Conservation (phyloP, 164 flowering plant species). For the Sedum album region DNA sequence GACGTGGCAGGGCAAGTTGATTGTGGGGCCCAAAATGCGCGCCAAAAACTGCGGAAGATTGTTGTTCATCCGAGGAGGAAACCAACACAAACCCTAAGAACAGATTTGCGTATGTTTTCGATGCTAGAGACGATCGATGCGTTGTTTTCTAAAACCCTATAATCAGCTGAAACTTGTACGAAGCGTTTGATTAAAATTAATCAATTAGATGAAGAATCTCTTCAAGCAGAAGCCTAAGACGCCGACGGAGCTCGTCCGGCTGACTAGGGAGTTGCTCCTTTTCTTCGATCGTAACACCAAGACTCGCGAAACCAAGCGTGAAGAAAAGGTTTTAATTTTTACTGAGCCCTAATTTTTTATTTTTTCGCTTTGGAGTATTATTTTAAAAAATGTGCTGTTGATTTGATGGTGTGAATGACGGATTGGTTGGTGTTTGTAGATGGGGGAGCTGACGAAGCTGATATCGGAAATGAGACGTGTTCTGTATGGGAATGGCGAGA, state of each 20-base stretch:
- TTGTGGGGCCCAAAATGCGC: background rate
- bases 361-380: background rate
- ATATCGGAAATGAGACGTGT: conserved; percentile 20
- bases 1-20: background rate
- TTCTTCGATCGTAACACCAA: conserved; percentile 24
- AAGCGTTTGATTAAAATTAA: too few species aligned
- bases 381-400: background rate
- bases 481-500: conserved; percentile 26
- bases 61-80: background rate
- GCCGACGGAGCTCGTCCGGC: conserved; percentile 54
- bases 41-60: conserved; percentile 5
- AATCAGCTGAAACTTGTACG: too few species aligned
- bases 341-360: background rate
- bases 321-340: conserved; percentile 44
- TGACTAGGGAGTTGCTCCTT: conserved; percentile 52
- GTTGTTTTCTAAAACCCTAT: too few species aligned
- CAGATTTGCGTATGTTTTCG: too few species aligned
- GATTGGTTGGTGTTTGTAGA: conserved; percentile 4
- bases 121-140: too few species aligned
- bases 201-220: conserved; percentile 47
- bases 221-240: conserved; percentile 63
- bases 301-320: conserved; percentile 44
- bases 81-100: background rate
- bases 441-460: conserved; percentile 22
- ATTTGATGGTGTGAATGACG: too few species aligned